Percentiles rank a stretch among this genome's conserved stretches.
Evolutionary conservation across 2,329 filamentous ascomycete species (phyloP).

Genomic region (Falciphora oryzae): DNA sequence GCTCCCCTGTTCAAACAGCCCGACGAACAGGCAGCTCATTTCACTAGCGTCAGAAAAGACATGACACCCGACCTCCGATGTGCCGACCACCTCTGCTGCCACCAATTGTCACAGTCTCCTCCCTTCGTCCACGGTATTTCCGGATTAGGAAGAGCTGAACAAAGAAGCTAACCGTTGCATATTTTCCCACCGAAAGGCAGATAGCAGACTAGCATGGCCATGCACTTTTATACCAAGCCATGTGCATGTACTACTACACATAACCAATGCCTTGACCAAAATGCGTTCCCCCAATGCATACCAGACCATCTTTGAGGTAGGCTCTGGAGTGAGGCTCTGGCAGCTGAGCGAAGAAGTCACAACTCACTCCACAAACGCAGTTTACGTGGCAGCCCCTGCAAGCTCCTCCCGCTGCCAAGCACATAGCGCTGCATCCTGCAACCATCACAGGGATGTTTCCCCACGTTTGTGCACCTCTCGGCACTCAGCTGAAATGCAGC

Average conservation of each 20-base stretch:
- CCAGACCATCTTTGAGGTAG: no score
- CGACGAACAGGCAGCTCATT: background rate
- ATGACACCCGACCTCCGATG: no score
- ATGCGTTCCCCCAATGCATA: no score
- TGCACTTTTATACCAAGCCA: no score
- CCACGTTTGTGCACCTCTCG: background rate
- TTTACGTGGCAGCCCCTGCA: no score
- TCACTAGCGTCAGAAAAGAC: no score
- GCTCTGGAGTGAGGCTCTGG: no score
- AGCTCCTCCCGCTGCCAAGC: background rate
- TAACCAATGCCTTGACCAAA: no score
- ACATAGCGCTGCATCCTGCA: background rate
- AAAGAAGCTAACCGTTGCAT: background rate
- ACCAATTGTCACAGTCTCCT: background rate
- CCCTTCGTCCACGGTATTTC: background rate
- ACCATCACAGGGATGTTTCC: background rate
- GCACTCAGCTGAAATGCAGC: background rate
- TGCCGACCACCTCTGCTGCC: background rate
- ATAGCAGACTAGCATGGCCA: no score
- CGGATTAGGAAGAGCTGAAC: slow-evolving; percentile 1
- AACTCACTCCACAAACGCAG: no score
- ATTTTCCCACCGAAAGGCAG: background rate
- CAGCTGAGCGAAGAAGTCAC: background rate
- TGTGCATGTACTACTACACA: no score
- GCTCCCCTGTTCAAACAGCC: background rate